These are phyloP conservation scores for Saksenaea oblongispora DNA, from an alignment of 371 early-diverging fungal genomes.

Conservation along the genomic window DNA sequence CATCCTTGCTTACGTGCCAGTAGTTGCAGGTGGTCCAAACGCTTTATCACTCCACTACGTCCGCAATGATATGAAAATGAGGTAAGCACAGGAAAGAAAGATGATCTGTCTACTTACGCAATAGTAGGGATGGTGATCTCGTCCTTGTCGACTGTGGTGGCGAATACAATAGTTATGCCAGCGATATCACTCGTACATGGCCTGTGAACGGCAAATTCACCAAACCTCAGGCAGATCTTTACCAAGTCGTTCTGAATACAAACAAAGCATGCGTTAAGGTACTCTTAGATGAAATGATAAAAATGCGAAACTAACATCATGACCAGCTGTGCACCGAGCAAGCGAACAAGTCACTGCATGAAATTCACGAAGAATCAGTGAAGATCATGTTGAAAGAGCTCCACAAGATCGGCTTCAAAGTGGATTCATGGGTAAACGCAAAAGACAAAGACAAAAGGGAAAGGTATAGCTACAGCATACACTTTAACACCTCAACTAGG, in stretches of 20 bases:
- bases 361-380: conserved; percentile 76
- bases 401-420: conserved; percentile 64
- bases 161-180: conserved; percentile 86
- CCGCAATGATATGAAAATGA: conserved; percentile 73
- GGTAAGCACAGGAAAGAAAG: conserved; percentile 28
- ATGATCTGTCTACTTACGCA: not conserved
- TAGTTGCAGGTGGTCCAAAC: conserved; percentile 91
- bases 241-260: conserved; percentile 82
- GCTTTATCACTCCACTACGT: conserved; percentile 95
- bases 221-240: conserved; percentile 79
- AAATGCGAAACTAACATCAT: not conserved
- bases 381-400: conserved; percentile 66
- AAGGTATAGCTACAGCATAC: not conserved
- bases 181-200: conserved; percentile 95
- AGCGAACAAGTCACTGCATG: conserved; percentile 74
- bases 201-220: conserved; percentile 91
- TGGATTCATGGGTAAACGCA: conserved; percentile 47
- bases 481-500: conserved; percentile 34
- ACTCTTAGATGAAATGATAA: conserved; percentile 8
- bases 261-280: conserved; percentile 88
- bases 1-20: conserved; percentile 94
- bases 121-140: conserved; percentile 74
- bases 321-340: conserved; percentile 69
- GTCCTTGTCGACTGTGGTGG: conserved; percentile 94
- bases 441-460: not conserved